Evolutionary conservation across 352 stramenopile species (phyloP).

Genomic region (Pythium phragmitis): DNA sequence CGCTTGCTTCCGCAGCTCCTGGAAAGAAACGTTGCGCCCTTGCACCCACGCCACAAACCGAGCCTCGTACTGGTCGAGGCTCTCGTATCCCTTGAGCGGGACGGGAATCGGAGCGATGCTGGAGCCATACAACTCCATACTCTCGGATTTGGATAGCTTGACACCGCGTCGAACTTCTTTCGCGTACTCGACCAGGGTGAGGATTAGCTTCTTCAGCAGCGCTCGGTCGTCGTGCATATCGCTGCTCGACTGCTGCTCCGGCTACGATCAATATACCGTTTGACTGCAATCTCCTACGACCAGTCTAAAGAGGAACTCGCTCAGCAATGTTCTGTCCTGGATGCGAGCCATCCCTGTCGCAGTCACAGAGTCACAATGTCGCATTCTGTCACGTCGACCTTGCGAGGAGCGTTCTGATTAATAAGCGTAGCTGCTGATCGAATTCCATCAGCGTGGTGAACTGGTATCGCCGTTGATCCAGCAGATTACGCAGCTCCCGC

Average conservation of each 20-base stretch:
- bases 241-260: neutral
- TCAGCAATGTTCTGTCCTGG: neutral
- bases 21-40: neutral
- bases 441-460: conserved; percentile 14
- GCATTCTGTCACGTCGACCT: neutral
- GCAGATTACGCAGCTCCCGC: conserved; percentile 4
- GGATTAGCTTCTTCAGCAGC: conserved; percentile 8
- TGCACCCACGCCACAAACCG: conserved; percentile 6
- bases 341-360: neutral
- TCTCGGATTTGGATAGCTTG: neutral
- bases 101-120: conserved; percentile 12
- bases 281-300: neutral
- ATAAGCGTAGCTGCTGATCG: conserved; percentile 11
- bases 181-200: conserved; percentile 6
- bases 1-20: neutral
- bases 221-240: neutral
- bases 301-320: neutral
- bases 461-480: neutral
- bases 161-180: neutral
- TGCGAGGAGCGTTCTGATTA: conserved; percentile 11
- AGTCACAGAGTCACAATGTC: neutral
- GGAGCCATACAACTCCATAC: conserved; percentile 6
- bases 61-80: conserved; percentile 2
- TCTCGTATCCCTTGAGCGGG: conserved; percentile 11
- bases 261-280: neutral